Conservation (phyloP, 306 rosid species). For the Sicyos baderoa region DNA sequence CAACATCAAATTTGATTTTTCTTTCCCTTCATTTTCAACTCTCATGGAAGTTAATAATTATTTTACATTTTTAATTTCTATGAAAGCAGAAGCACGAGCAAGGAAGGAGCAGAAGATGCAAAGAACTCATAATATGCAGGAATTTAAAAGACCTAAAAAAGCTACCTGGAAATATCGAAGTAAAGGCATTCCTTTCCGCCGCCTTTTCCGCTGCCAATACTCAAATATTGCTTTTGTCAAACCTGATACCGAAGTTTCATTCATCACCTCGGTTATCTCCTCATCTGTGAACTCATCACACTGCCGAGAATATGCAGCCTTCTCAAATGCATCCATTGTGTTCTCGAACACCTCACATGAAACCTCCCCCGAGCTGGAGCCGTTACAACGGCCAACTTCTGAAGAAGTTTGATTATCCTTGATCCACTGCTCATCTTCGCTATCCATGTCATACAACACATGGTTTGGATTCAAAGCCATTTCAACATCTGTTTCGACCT, state of each 20-base stretch:
- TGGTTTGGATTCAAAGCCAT: constrained; percentile 73
- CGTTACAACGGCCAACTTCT: constrained; percentile 28
- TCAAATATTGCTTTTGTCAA: constrained; percentile 47
- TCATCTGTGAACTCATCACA: constrained; percentile 49
- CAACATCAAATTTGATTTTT: too few relatives aligned
- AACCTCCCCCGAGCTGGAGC: constrained; percentile 32
- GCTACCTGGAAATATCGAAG: constrained; percentile 86
- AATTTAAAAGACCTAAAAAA: constrained; percentile 5
- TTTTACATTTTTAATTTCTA: background rate
- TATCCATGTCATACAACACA: constrained; percentile 91
- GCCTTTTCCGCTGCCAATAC: constrained; percentile 71
- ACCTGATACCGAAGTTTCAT: constrained; percentile 38
- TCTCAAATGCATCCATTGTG: constrained; percentile 80
- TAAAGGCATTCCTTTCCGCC: constrained; percentile 73
- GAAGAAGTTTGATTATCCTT: constrained; percentile 30
- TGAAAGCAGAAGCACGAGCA: background rate
- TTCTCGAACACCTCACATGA: constrained; percentile 62
- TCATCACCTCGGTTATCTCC: constrained; percentile 67
- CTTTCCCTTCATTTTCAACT: too few relatives aligned
- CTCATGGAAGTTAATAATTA: background rate
- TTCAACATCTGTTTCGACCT: constrained; percentile 73
- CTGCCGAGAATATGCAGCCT: constrained; percentile 63
- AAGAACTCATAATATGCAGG: background rate
- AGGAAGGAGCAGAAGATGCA: constrained; percentile 4
- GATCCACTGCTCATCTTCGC: constrained; percentile 86